A percentile compares a stretch with the other conserved stretches of the same genome.
These are phyloP conservation scores for Claviceps sp. DNA, from an alignment of 2,329 filamentous ascomycete genomes.

Conservation along the genomic window DNA sequence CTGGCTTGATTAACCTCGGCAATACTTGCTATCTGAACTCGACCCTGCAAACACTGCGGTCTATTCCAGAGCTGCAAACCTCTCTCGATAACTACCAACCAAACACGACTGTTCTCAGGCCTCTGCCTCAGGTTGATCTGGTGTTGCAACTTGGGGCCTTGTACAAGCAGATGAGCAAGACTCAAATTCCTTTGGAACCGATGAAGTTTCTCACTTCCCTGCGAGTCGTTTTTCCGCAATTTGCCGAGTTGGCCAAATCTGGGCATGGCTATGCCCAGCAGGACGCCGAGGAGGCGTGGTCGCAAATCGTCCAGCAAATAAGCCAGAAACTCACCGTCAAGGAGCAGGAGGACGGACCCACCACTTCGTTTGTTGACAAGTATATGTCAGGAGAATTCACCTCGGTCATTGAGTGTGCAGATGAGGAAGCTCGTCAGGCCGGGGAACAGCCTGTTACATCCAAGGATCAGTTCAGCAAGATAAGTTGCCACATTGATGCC, in stretches of 20 bases:
- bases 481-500: slow-evolving; percentile 88
- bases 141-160: slow-evolving; percentile 66
- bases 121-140: slow-evolving; percentile 48
- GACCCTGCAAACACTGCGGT: slow-evolving; percentile 78
- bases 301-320: slow-evolving; percentile 78
- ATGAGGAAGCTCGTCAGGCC: slow-evolving; percentile 58
- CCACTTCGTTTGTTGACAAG: slow-evolving; percentile 70
- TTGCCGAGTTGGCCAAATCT: slow-evolving; percentile 75
- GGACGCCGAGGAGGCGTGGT: slow-evolving; percentile 97
- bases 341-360: slow-evolving; percentile 31
- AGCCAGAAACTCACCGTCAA: slow-evolving; percentile 62
- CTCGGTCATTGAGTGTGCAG: slow-evolving; percentile 70
- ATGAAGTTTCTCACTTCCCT: slow-evolving; percentile 71
- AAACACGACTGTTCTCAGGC: slow-evolving; percentile 23
- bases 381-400: slow-evolving; percentile 79
- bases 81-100: slow-evolving; percentile 50
- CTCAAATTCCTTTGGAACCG: slow-evolving; percentile 76
- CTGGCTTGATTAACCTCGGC: slow-evolving; percentile 80
- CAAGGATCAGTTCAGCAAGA: slow-evolving; percentile 66
- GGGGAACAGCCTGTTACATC: slow-evolving; percentile 57
- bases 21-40: slow-evolving; percentile 99
- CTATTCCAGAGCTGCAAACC: slow-evolving; percentile 81
- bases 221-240: slow-evolving; percentile 73
- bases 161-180: slow-evolving; percentile 81
- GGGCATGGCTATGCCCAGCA: slow-evolving; percentile 88